phyloP scores from a whole-genome alignment of 805 yeast species.

The Candida chauliodis region DNA sequence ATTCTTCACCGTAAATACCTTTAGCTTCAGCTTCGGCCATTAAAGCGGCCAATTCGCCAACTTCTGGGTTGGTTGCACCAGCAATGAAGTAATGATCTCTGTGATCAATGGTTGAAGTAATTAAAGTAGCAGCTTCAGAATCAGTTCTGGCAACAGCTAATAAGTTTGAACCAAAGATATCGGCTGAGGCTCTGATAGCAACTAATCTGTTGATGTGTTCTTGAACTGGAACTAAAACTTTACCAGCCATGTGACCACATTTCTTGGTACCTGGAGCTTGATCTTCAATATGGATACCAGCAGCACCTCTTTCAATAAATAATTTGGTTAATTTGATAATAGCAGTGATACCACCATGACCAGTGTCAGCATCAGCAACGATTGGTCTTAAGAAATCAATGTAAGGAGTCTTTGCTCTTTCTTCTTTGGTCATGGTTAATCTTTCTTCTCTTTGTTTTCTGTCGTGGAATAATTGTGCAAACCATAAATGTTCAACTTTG shows the following conservation, averaged over 20 bases:
- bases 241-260: slow-evolving; percentile 99
- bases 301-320: slow-evolving; percentile 97
- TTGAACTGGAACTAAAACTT: slow-evolving; percentile 94
- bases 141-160: slow-evolving; percentile 93
- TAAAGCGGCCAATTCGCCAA: slow-evolving; percentile 69
- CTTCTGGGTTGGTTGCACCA: slow-evolving; percentile 85
- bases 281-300: slow-evolving; percentile 98
- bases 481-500: slow-evolving; percentile 95
- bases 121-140: slow-evolving; percentile 94
- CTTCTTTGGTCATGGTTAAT: slow-evolving; percentile 52
- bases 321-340: slow-evolving; percentile 91
- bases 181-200: slow-evolving; percentile 93
- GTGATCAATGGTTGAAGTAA: slow-evolving; percentile 89
- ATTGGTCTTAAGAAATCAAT: slow-evolving; percentile 91
- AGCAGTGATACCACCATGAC: slow-evolving; percentile 98
- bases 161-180: slow-evolving; percentile 83
- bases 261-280: slow-evolving; percentile 99
- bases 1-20: slow-evolving; percentile 69
- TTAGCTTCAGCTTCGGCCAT: slow-evolving; percentile 76
- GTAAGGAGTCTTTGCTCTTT: slow-evolving; percentile 68
- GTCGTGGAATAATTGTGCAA: slow-evolving; percentile 96
- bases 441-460: slow-evolving; percentile 91
- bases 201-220: slow-evolving; percentile 94
- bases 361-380: slow-evolving; percentile 97
- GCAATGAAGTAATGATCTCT: slow-evolving; percentile 91